Conservation (phyloP, 2,329 filamentous ascomycete species). For the Neopestalotiopsis clavispora region DNA sequence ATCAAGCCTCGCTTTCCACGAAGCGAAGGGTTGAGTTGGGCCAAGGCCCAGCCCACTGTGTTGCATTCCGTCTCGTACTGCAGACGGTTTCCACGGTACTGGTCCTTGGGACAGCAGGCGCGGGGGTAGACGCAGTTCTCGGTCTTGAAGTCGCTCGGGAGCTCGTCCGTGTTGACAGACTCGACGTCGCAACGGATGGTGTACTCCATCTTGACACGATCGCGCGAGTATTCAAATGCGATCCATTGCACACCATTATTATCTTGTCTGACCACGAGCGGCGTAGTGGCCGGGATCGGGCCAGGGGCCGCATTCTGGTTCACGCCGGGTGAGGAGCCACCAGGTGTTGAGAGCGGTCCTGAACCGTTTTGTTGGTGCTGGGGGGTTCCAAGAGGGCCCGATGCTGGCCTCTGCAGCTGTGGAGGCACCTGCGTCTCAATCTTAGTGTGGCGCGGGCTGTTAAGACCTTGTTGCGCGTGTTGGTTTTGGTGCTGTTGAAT, state of each 20-base stretch:
- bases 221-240: constrained; percentile 95
- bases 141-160: constrained; percentile 89
- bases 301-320: constrained; percentile 93
- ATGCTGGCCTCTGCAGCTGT: constrained; percentile 64
- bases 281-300: constrained; percentile 95
- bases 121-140: constrained; percentile 98
- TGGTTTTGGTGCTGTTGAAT: constrained; percentile 65
- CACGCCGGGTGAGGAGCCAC: constrained; percentile 58
- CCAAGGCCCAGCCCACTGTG: constrained; percentile 98
- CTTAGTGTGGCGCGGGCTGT: constrained; percentile 65
- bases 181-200: constrained; percentile 98
- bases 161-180: constrained; percentile 87
- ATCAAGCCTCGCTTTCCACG: constrained; percentile 95
- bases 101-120: constrained; percentile 92
- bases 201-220: constrained; percentile 99
- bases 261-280: constrained; percentile 90
- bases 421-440: constrained; percentile 66
- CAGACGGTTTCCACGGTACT: constrained; percentile 93
- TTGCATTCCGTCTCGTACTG: constrained; percentile 99
- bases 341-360: constrained; percentile 49
- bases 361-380: constrained; percentile 48
- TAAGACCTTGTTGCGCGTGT: constrained; percentile 60
- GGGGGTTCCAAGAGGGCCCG: constrained; percentile 53
- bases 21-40: constrained; percentile 87
- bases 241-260: constrained; percentile 99